phyloP scores from a whole-genome alignment of 1,284 basidiomycete genomes.

The Ustilago shanxiensis region DNA sequence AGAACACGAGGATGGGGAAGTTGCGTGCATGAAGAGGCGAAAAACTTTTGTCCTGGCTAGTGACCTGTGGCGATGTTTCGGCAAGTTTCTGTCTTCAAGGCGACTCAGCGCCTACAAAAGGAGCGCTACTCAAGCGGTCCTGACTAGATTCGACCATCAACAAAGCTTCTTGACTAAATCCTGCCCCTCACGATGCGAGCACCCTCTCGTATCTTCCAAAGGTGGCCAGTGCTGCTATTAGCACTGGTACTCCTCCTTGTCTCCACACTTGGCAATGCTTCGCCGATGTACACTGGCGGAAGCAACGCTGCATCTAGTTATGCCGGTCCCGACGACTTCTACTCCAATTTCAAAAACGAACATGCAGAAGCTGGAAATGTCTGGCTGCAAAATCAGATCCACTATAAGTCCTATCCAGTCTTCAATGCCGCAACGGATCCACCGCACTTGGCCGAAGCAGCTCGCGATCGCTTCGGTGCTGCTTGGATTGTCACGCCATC shows the following conservation, averaged over 20 bases:
- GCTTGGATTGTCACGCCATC: neutral
- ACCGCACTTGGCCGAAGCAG: neutral
- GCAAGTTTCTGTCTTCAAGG: neutral
- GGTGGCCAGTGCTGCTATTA: constrained; percentile 13
- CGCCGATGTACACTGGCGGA: neutral
- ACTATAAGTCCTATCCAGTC: neutral
- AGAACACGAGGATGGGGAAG: neutral
- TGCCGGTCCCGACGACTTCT: neutral
- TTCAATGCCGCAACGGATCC: neutral
- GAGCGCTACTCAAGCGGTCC: neutral
- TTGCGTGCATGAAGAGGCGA: neutral
- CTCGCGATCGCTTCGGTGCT: neutral
- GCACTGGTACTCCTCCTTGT: constrained; percentile 6
- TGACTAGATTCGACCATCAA: neutral
- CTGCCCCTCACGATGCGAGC: neutral
- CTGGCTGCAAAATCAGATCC: constrained; percentile 7
- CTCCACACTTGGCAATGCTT: neutral
- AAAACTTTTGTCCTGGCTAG: too few relatives aligned
- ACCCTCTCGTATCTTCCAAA: neutral
- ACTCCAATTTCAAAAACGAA: neutral
- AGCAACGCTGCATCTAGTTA: neutral
- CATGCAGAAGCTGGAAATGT: neutral
- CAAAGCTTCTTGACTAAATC: neutral
- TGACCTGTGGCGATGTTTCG: neutral
- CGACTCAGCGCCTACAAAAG: neutral